These are phyloP conservation scores for Sanghuangporus baumii DNA, from an alignment of 1,284 basidiomycete species.

Conservation along the genomic window DNA sequence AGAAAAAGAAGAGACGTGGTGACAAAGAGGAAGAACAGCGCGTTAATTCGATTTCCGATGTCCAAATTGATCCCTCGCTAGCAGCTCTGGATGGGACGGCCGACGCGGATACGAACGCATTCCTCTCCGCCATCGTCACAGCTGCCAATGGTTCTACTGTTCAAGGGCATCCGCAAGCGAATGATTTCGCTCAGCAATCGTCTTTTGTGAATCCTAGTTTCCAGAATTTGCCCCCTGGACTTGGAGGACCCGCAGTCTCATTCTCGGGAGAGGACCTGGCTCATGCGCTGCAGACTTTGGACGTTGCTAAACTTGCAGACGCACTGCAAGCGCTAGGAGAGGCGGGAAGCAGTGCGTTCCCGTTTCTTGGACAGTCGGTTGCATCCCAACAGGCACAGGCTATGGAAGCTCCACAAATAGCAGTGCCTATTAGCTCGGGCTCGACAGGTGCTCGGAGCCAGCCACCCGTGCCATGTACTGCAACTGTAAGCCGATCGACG, in stretches of 20 bases:
- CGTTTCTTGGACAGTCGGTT: constrained; percentile 2
- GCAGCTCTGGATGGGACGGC: constrained; percentile 14
- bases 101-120: constrained; percentile 28
- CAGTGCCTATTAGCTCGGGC: background rate
- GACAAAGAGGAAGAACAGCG: constrained; percentile 34
- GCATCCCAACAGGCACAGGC: background rate
- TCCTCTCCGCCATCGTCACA: constrained; percentile 54
- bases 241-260: constrained; percentile 1
- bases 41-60: constrained; percentile 19
- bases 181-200: background rate
- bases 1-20: constrained; percentile 36
- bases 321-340: constrained; percentile 60
- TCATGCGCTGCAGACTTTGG: constrained; percentile 63
- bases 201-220: background rate
- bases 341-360: constrained; percentile 32
- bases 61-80: constrained; percentile 10
- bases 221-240: background rate
- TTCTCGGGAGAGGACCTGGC: constrained; percentile 52
- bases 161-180: constrained; percentile 14
- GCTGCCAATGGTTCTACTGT: constrained; percentile 36
- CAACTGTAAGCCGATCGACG: constrained; percentile 24
- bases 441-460: constrained; percentile 19
- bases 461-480: constrained; percentile 26
- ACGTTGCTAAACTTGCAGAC: constrained; percentile 61
- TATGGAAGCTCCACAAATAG: background rate